These are phyloP conservation scores for Salpingoeca rosetta DNA, from an alignment of 78 protist genomes.

Conservation along the genomic window DNA sequence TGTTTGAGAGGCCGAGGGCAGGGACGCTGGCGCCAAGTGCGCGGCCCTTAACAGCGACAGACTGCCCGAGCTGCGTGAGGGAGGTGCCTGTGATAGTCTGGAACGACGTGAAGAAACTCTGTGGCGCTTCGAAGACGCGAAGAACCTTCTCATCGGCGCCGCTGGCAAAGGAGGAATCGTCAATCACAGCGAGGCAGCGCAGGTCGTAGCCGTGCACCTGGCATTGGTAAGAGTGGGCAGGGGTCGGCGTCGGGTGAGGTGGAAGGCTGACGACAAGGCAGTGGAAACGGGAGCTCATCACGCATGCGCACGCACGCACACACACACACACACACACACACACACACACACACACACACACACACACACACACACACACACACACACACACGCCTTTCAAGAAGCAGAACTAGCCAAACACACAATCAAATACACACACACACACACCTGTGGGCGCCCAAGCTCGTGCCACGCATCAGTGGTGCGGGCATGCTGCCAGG, in stretches of 20 bases:
- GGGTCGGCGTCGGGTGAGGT: too few species aligned
- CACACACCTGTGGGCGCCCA: slow-evolving; percentile 17
- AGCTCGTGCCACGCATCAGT: slow-evolving; percentile 15
- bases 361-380: too few species aligned
- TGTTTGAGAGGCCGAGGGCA: slow-evolving; percentile 23
- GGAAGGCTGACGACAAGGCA: too few species aligned
- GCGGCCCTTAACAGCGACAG: background rate
- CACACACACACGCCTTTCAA: too few species aligned
- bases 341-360: too few species aligned
- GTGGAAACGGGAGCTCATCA: too few species aligned
- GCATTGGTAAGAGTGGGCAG: background rate
- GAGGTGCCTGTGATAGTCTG: background rate
- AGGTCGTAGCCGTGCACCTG: slow-evolving; percentile 20
- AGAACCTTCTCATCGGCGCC: slow-evolving; percentile 30
- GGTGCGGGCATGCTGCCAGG: background rate
- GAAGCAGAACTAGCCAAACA: background rate
- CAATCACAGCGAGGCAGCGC: background rate
- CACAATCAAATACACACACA: background rate
- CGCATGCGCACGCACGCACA: too few species aligned
- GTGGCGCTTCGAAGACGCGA: slow-evolving; percentile 9
- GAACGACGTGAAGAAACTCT: background rate
- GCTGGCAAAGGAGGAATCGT: background rate
- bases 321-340: too few species aligned
- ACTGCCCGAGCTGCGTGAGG: background rate
- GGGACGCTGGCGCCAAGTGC: slow-evolving; percentile 17